These are phyloP conservation scores for Thielaviopsis punctulata DNA, from an alignment of 2,329 filamentous ascomycete species.

Conservation along the genomic window DNA sequence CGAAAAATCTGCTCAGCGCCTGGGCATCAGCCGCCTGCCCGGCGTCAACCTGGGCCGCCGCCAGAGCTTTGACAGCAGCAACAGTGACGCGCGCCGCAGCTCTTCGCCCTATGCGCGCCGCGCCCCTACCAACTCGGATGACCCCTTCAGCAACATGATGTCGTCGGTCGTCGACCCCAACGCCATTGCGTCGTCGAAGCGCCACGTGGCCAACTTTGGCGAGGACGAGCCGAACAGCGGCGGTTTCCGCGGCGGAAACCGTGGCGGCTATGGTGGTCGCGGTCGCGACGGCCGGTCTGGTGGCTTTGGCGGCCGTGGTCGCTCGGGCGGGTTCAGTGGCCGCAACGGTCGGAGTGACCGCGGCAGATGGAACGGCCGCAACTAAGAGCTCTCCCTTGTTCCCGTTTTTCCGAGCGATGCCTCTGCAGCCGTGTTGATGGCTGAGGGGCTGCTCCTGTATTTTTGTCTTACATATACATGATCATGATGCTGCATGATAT, in stretches of 20 bases:
- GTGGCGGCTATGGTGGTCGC: conserved; percentile 4
- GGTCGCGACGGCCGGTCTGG: background rate
- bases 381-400: background rate
- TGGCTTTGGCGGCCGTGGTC: background rate
- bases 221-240: conserved; percentile 5
- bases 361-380: background rate
- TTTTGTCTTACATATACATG: background rate
- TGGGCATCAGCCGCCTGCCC: conserved; percentile 17
- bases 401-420: background rate
- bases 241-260: conserved; percentile 11
- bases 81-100: conserved; percentile 9
- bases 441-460: background rate
- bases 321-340: conserved; percentile 1
- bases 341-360: conserved; percentile 5
- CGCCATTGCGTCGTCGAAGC: background rate
- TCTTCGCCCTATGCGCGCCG: background rate
- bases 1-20: conserved; percentile 16
- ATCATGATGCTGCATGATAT: background rate
- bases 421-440: no score
- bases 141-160: conserved; percentile 9
- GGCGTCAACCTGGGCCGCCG: conserved; percentile 21
- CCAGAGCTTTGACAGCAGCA: conserved; percentile 6
- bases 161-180: conserved; percentile 7
- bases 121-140: background rate
- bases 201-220: conserved; percentile 5